Evolutionary conservation across 2,329 filamentous ascomycete species (phyloP).

Genomic region (Ilyonectria robusta): DNA sequence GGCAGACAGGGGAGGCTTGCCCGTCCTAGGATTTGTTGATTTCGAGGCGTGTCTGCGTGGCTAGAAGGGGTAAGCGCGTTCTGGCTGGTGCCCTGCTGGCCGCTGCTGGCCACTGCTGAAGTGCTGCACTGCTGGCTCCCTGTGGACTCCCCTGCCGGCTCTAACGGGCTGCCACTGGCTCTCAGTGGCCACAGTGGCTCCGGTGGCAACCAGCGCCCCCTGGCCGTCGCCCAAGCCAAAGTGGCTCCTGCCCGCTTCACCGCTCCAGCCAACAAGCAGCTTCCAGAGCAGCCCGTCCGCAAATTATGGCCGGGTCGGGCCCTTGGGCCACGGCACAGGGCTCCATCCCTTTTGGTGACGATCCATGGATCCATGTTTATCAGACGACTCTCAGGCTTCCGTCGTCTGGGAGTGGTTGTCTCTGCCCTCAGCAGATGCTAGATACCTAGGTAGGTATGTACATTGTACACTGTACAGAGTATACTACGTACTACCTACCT

Average conservation of each 20-base stretch:
- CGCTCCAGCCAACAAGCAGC: slow-evolving; percentile 34
- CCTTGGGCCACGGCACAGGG: slow-evolving; percentile 23
- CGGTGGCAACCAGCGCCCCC: not conserved
- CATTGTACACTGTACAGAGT: not conserved
- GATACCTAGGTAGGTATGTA: not conserved
- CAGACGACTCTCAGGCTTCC: slow-evolving; percentile 42
- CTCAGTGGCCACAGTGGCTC: slow-evolving; percentile 8
- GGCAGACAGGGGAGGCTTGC: slow-evolving; percentile 55
- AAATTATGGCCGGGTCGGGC: slow-evolving; percentile 29
- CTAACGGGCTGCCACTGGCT: slow-evolving; percentile 23
- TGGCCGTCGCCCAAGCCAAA: slow-evolving; percentile 12
- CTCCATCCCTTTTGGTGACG: slow-evolving; percentile 31
- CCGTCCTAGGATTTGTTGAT: slow-evolving; percentile 57
- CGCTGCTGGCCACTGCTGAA: slow-evolving; percentile 28
- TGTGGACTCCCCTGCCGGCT: slow-evolving; percentile 22
- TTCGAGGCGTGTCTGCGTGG: slow-evolving; percentile 52
- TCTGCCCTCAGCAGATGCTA: not conserved
- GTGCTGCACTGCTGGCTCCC: slow-evolving; percentile 11
- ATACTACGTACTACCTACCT: not conserved
- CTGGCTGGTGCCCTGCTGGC: slow-evolving; percentile 41
- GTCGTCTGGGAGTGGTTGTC: slow-evolving; percentile 3
- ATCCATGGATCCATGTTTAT: slow-evolving; percentile 47
- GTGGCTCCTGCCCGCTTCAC: slow-evolving; percentile 31
- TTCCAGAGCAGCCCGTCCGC: slow-evolving; percentile 21
- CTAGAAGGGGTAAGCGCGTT: slow-evolving; percentile 55